Evolutionary conservation across 176 grass and related monocot genomes (phyloP).

Genomic region (Oryza glumipatula): DNA sequence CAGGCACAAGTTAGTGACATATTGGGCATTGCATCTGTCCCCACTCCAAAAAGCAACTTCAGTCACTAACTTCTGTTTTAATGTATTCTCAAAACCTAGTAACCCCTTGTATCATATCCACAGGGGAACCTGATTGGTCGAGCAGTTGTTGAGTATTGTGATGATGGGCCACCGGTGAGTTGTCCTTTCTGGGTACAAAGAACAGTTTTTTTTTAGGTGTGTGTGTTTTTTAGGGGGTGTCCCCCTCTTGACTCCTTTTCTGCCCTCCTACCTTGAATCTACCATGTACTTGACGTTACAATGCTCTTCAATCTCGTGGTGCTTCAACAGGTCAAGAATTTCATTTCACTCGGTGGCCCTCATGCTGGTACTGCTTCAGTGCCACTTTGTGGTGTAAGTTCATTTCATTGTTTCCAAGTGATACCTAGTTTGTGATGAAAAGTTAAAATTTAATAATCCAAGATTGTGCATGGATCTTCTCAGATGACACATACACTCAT

Average conservation of each 20-base stretch:
- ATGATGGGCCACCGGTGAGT: conserved; percentile 79
- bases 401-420: conserved; percentile 26
- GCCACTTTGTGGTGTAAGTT: conserved; percentile 93
- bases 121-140: conserved; percentile 95
- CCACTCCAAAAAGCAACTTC: neutral
- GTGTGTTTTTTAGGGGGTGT: neutral
- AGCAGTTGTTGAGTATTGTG: conserved; percentile 83
- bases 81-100: neutral
- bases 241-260: neutral
- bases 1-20: neutral
- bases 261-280: neutral
- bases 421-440: conserved; percentile 35
- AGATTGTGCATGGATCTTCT: neutral
- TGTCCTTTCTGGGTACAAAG: conserved; percentile 7
- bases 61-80: neutral
- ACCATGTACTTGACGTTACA: neutral
- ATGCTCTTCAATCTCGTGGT: neutral
- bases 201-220: neutral
- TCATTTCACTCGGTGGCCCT: conserved; percentile 87
- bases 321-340: conserved; percentile 84
- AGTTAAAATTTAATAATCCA: conserved; percentile 23
- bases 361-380: conserved; percentile 98
- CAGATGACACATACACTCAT: neutral
- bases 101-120: conserved; percentile 11
- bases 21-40: neutral